Base-by-base conservation (phyloP, 768 basidiomycete species). In the Macrolepiota dolichaula region DNA sequence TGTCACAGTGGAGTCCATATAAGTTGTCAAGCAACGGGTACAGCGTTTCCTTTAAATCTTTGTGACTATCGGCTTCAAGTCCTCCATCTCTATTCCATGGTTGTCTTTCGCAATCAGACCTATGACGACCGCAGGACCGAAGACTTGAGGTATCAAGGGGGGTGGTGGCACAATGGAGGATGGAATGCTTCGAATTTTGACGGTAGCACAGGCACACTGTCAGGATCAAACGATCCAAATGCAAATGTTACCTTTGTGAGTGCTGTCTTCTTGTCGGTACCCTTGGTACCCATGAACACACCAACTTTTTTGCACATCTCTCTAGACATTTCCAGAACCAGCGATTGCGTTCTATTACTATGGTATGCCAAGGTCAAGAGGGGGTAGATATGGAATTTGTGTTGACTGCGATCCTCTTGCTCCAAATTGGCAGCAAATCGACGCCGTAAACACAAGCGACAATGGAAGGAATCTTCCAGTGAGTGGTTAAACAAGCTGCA, bases 391-490 rank as follows among this genome's bases (percentile, higher is more conserved):
- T 44, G 70, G 68, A 6, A 71, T 73, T 9, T 74, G 72, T 60
- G 62, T 74, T 47, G 73, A 74, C 62, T 75, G 74, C 61, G 72
- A 72, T 60, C 70, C 69, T 35, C 67, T 68, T 35, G 58, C 67
- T 32, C 67, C 63, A 2, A 61, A 63, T 29, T 71, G 68, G 59
- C 55, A 66, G 22, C 53, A 53, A 11, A 71, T 74, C 51, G 66
- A 74, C 55, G 73, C 63, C 7, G 66, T 74, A 22, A 67, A 74
- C 49, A 10, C 51, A 0, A 69, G 68, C 9, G 72, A 71, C 52
- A 58, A 73, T 29, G 73, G 72, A 2, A 54, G 70, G 35, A 73
- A 71, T 51, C 68, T 70, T 38, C 72, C 73, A 3, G 73, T 74
- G 38, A 55, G 70, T 61, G 22, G 17, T n/a, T n/a, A 3, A 19